Base-by-base conservation (phyloP, 1,284 basidiomycete genomes). In the Vanrija humicola region DNA sequence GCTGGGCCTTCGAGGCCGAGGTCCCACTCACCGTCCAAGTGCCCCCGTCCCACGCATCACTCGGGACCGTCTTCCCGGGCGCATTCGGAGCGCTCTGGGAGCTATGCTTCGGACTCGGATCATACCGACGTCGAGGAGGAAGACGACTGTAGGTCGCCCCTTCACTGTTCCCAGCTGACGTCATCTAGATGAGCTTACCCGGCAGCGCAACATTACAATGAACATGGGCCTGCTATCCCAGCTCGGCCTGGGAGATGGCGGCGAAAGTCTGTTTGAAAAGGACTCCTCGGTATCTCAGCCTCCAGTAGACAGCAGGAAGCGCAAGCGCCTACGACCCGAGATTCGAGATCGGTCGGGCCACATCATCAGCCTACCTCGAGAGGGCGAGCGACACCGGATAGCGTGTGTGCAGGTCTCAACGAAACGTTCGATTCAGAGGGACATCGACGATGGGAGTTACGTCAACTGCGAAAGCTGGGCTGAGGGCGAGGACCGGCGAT, bases 391-490 rank as follows among this genome's bases (percentile, higher is more conserved):
- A 12, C 68, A 72, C 21, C 47, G 48, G 2, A 63, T 75, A 18
- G 68, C 70, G 1, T 71, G 64, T 45, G 61, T 75, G 5, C 68
- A 73, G 58, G 63, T 76, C 34, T 64, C 64, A 0, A 50, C 57
- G 12, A 62, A 67, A 39, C 54, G 66, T 5, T 47, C 49, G 18
- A 21, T 67, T 6, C 55, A 49, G 6, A 53, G 55, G 9, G 52
- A 61, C 1, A 70, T 74, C 15, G 56, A 60, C 14, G 61, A 64
- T 2, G 68, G 67, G 3, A 65, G 62, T 40, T 74, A 72, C 49
- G 26, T 40, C 28, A 64, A 72, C 55, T 64, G 62, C 34, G 54
- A 58, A 0, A 15, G 45, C 18, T 67, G 65, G 64, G 43, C 23
- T 5, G 54, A 55, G 18, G 70, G 69, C 1, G 70, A 73, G 48